Conservation (phyloP, 2,329 filamentous ascomycete genomes). For the Parasarocladium wereldwijsianum region DNA sequence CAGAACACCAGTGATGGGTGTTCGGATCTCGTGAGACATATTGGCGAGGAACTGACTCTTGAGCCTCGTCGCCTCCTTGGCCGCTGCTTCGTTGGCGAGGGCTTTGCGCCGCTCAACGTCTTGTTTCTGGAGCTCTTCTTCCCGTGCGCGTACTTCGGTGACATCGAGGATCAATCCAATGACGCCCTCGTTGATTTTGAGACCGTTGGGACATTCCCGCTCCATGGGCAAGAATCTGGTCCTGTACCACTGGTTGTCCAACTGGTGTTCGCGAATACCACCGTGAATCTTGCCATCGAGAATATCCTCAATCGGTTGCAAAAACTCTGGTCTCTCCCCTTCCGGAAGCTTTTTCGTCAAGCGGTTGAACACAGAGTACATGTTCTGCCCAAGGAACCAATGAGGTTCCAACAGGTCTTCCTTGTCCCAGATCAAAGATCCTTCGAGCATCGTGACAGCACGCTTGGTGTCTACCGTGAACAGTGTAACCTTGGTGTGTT, state of each 20-base stretch:
- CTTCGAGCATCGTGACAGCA: constrained; percentile 55
- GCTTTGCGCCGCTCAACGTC: constrained; percentile 56
- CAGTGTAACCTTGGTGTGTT: constrained; percentile 60
- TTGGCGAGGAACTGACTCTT: constrained; percentile 71
- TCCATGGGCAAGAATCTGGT: constrained; percentile 58
- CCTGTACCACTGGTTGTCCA: constrained; percentile 53
- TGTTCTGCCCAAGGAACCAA: constrained; percentile 43
- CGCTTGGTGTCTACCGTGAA: constrained; percentile 54
- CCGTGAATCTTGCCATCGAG: constrained; percentile 44
- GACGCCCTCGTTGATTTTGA: constrained; percentile 46
- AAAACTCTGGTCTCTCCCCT: constrained; percentile 31
- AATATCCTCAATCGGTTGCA: constrained; percentile 47
- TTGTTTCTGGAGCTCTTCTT: constrained; percentile 46
- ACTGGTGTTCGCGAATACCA: constrained; percentile 50
- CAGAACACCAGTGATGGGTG: constrained; percentile 66
- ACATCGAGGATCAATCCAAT: constrained; percentile 72
- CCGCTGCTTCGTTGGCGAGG: constrained; percentile 60
- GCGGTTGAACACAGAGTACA: constrained; percentile 49
- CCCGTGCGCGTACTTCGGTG: constrained; percentile 53
- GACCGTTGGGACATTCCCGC: no score
- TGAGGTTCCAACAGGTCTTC: constrained; percentile 22
- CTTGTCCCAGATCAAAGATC: constrained; percentile 41
- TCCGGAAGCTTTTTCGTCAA: constrained; percentile 27
- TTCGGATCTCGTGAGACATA: constrained; percentile 70
- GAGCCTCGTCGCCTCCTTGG: constrained; percentile 65